Conservation (phyloP, 495 filamentous ascomycete species). For the Penicillium parvum region DNA sequence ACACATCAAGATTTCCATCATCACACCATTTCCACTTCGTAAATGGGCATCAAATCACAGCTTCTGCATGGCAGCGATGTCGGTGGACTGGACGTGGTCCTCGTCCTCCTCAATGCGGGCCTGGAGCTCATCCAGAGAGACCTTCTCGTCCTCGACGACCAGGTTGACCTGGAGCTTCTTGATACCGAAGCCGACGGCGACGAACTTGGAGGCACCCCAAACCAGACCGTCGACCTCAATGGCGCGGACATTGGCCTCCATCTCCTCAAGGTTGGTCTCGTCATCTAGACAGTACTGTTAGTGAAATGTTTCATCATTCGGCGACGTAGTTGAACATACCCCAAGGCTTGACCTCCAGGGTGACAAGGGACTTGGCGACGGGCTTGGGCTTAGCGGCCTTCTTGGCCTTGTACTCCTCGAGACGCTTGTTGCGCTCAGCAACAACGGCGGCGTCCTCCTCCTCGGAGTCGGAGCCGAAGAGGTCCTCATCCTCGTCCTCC, state of each 20-base stretch:
- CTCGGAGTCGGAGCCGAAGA: slow-evolving; percentile 90
- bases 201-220: slow-evolving; percentile 90
- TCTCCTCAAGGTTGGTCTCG: slow-evolving; percentile 80
- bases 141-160: slow-evolving; percentile 95
- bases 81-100: slow-evolving; percentile 95
- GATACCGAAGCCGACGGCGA: slow-evolving; percentile 92
- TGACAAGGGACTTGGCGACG: slow-evolving; percentile 92
- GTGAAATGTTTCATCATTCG: slow-evolving; percentile 5
- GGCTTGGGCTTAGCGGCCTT: slow-evolving; percentile 90
- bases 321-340: slow-evolving; percentile 58
- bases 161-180: slow-evolving; percentile 99
- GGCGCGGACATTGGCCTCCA: slow-evolving; percentile 77
- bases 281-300: slow-evolving; percentile 59
- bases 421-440: slow-evolving; percentile 74
- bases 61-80: slow-evolving; percentile 90
- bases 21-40: slow-evolving; percentile 39
- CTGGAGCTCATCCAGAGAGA: slow-evolving; percentile 85
- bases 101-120: slow-evolving; percentile 81
- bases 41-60: slow-evolving; percentile 57
- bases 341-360: slow-evolving; percentile 97
- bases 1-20: slow-evolving; percentile 39
- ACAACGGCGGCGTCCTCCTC: slow-evolving; percentile 82
- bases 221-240: slow-evolving; percentile 93
- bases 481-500: slow-evolving; percentile 70
- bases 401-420: slow-evolving; percentile 94